These are phyloP conservation scores for Stachybotrys chartarum DNA, from an alignment of 2,329 filamentous ascomycete species.

Conservation along the genomic window DNA sequence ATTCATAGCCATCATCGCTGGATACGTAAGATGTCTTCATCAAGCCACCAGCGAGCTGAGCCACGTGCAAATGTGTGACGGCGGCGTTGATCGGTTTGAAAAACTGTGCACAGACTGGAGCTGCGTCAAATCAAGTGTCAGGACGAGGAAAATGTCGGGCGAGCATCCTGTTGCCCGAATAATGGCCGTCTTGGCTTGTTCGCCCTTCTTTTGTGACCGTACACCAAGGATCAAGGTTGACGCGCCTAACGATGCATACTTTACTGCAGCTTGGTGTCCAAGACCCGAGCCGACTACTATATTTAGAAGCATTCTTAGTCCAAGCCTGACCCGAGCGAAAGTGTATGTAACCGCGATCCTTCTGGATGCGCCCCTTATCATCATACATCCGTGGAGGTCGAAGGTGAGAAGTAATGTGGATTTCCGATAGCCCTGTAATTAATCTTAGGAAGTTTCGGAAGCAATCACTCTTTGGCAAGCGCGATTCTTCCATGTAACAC, in stretches of 20 bases:
- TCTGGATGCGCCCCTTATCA: too few species aligned
- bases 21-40: conserved; percentile 26
- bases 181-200: conserved; percentile 30
- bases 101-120: conserved; percentile 37
- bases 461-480: too few species aligned
- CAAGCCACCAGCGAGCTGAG: conserved; percentile 36
- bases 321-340: too few species aligned
- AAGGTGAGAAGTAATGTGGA: too few species aligned
- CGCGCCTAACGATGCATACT: conserved; percentile 33
- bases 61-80: conserved; percentile 33
- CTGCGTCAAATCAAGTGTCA: conserved; percentile 36
- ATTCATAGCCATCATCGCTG: conserved; percentile 37
- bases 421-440: too few species aligned
- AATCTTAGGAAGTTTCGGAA: too few species aligned
- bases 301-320: too few species aligned
- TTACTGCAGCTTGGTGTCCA: conserved; percentile 40
- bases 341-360: too few species aligned
- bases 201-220: conserved; percentile 32
- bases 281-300: conserved; percentile 42
- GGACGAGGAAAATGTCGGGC: conserved; percentile 16
- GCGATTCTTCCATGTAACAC: too few species aligned
- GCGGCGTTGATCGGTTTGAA: conserved; percentile 25
- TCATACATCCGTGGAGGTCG: too few species aligned
- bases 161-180: conserved; percentile 20
- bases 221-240: conserved; percentile 37